phyloP scores from a whole-genome alignment of 73 alveolate species.

The Diophrys sp. region DNA sequence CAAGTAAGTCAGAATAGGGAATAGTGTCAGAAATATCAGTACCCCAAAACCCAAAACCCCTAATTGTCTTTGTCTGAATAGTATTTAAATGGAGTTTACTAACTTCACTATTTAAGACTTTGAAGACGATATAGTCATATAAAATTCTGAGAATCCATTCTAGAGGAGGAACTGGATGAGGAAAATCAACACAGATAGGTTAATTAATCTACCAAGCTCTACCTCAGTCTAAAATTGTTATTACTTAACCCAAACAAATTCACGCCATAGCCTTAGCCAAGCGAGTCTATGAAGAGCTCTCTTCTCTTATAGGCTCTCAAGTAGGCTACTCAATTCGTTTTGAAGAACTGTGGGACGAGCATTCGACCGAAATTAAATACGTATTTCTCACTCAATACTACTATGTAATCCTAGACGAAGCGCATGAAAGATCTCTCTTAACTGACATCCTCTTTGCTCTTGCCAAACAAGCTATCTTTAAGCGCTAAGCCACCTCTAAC shows the following conservation, averaged over 20 bases:
- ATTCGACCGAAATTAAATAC: constrained; percentile 75
- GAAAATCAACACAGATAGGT: constrained; percentile 93
- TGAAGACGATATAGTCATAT: no score
- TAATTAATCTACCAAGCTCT: constrained; percentile 57
- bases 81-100: no score
- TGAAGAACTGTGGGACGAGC: constrained; percentile 65
- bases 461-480: constrained; percentile 75
- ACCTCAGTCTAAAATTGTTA: constrained; percentile 59
- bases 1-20: no score
- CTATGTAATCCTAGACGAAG: constrained; percentile 92
- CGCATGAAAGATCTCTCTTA: constrained; percentile 93
- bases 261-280: constrained; percentile 81
- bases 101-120: no score
- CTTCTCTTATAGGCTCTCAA: constrained; percentile 69
- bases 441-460: constrained; percentile 95
- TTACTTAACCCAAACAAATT: constrained; percentile 78
- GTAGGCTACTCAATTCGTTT: constrained; percentile 94
- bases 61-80: no score
- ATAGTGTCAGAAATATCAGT: no score
- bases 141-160: no score
- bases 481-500: constrained; percentile 70
- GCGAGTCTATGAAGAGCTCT: constrained; percentile 61
- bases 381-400: constrained; percentile 74
- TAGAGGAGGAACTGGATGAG: constrained; percentile 97
- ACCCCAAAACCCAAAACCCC: no score